phyloP scores from a whole-genome alignment of 192 early-diverging fungal species.

The Coemansia sp. region DNA sequence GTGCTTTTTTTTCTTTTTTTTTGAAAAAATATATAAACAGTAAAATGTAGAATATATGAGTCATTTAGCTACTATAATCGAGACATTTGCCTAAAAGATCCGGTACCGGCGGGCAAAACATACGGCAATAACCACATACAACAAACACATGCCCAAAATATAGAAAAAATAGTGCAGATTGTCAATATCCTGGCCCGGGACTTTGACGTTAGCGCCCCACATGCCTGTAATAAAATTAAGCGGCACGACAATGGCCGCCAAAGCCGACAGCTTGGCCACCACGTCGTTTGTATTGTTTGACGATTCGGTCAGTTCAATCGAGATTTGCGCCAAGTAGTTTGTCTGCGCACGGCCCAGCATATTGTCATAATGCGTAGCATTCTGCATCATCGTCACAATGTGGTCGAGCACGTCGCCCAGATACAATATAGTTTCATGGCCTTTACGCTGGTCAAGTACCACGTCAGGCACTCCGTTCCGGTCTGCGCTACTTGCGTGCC shows the following conservation, averaged over 20 bases:
- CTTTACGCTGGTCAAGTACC: conserved; percentile 48
- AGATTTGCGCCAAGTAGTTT: conserved; percentile 73
- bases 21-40: too few species aligned
- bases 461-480: conserved; percentile 14
- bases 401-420: conserved; percentile 82
- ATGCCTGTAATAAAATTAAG: conserved; percentile 85
- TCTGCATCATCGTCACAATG: conserved; percentile 75
- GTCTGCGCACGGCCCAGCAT: conserved; percentile 68
- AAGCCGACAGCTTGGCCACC: conserved; percentile 81
- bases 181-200: conserved; percentile 47
- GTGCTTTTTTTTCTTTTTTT: neutral
- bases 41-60: too few species aligned
- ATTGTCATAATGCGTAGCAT: conserved; percentile 70
- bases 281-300: conserved; percentile 85
- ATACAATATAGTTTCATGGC: conserved; percentile 66
- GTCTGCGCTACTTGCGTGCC: conserved; percentile 4
- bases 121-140: conserved; percentile 38
- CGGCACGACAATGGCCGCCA: conserved; percentile 88
- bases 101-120: conserved; percentile 33
- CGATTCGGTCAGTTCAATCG: conserved; percentile 69
- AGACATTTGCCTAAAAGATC: conserved; percentile 23
- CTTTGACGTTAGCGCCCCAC: conserved; percentile 60
- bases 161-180: conserved; percentile 45
- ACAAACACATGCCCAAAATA: conserved; percentile 40
- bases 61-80: too few species aligned